Evolutionary conservation across 2,329 filamentous ascomycete genomes (phyloP).

Genomic region (Pseudogymnoascus sp.): DNA sequence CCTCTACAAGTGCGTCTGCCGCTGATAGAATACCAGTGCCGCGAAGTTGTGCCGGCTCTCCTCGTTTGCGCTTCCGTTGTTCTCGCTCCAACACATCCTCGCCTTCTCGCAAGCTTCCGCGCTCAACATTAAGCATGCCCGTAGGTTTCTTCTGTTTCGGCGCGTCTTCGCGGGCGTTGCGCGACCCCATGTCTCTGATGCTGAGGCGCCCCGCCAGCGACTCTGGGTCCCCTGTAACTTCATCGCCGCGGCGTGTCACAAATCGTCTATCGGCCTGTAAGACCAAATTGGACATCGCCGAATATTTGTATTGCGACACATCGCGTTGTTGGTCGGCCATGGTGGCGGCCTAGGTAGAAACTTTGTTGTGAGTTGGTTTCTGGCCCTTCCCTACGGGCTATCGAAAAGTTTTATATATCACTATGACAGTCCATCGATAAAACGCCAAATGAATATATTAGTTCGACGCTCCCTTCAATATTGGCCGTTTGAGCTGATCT

Average conservation of each 20-base stretch:
- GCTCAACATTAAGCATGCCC: constrained; percentile 60
- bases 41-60: constrained; percentile 60
- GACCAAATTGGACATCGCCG: constrained; percentile 99
- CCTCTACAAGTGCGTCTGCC: constrained; percentile 80
- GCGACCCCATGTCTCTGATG: constrained; percentile 87
- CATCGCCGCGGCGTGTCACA: constrained; percentile 83
- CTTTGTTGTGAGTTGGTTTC: constrained; percentile 3
- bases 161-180: constrained; percentile 68
- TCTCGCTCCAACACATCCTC: constrained; percentile 75
- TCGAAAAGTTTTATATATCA: constrained; percentile 6
- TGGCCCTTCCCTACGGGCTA: constrained; percentile 7
- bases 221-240: constrained; percentile 93
- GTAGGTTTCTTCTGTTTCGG: constrained; percentile 66
- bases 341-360: constrained; percentile 16
- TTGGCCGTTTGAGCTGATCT: background rate
- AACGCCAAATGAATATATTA: constrained; percentile 9
- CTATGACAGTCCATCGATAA: constrained; percentile 4
- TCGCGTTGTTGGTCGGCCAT: constrained; percentile 72
- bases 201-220: constrained; percentile 90
- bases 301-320: constrained; percentile 98
- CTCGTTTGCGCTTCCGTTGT: constrained; percentile 75
- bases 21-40: constrained; percentile 74
- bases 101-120: constrained; percentile 69
- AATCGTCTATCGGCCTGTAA: constrained; percentile 98
- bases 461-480: constrained; percentile 2